phyloP scores from a whole-genome alignment of 2,329 filamentous ascomycete species.

The Talaromyces amestolkiae region DNA sequence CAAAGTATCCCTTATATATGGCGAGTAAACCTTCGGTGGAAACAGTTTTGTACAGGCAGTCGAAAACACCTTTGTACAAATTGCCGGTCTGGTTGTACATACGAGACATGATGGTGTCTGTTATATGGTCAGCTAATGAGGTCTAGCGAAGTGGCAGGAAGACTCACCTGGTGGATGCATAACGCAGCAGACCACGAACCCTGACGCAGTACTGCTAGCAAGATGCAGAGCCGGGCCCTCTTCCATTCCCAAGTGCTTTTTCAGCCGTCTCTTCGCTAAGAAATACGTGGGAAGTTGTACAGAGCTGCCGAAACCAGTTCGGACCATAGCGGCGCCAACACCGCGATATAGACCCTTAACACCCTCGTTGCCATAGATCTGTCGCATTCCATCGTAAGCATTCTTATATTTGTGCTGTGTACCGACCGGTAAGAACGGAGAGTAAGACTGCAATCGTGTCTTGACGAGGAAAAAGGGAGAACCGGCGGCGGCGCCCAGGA shows the following conservation, averaged over 20 bases:
- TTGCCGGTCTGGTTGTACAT: slow-evolving; percentile 99
- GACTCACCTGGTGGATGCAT: slow-evolving; percentile 90
- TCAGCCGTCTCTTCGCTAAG: slow-evolving; percentile 84
- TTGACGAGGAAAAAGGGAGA: slow-evolving; percentile 98
- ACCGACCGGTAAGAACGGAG: slow-evolving; percentile 86
- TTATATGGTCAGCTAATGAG: slow-evolving; percentile 16
- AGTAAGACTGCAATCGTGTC: slow-evolving; percentile 91
- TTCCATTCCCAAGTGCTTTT: slow-evolving; percentile 80
- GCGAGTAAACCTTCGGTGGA: slow-evolving; percentile 87
- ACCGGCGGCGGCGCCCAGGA: slow-evolving; percentile 87
- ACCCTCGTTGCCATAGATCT: slow-evolving; percentile 78
- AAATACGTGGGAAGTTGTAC: slow-evolving; percentile 98
- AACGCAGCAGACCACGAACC: slow-evolving; percentile 93
- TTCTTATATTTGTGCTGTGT: slow-evolving; percentile 94
- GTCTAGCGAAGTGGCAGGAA: not conserved
- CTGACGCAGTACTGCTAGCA: slow-evolving; percentile 81
- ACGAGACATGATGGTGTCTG: slow-evolving; percentile 95
- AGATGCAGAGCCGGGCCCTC: slow-evolving; percentile 88
- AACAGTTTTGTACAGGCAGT: slow-evolving; percentile 87
- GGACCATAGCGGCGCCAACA: slow-evolving; percentile 88
- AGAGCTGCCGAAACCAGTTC: slow-evolving; percentile 91
- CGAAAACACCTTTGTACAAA: slow-evolving; percentile 88
- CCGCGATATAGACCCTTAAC: slow-evolving; percentile 81
- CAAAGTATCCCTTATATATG: slow-evolving; percentile 97
- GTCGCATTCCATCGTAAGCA: slow-evolving; percentile 74